phyloP scores from a whole-genome alignment of 805 yeast species.

The Yarrowia sp. region DNA sequence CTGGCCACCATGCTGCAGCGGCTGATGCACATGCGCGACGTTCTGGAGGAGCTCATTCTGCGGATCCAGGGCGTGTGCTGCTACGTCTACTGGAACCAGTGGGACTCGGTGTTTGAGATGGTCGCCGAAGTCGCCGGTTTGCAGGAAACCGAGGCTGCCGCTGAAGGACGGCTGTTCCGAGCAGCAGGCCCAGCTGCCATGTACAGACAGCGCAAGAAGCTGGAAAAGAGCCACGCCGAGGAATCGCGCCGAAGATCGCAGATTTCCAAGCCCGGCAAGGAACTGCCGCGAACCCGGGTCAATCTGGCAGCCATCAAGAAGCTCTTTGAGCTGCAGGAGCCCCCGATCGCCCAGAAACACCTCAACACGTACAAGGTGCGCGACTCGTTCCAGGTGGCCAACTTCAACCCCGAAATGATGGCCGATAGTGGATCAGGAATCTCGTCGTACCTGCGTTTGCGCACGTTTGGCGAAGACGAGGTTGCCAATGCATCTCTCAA shows the following conservation, averaged over 20 bases:
- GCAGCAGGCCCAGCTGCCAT: slow-evolving; percentile 49
- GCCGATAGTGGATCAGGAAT: slow-evolving; percentile 19
- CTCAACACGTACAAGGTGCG: slow-evolving; percentile 35
- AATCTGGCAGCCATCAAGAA: slow-evolving; percentile 36
- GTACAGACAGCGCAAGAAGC: slow-evolving; percentile 45
- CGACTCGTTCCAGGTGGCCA: slow-evolving; percentile 25
- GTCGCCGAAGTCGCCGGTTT: slow-evolving; percentile 47
- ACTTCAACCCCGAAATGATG: slow-evolving; percentile 33
- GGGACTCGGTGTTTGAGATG: slow-evolving; percentile 48
- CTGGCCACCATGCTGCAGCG: slow-evolving; percentile 34
- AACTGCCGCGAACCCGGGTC: slow-evolving; percentile 27
- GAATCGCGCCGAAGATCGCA: slow-evolving; percentile 41
- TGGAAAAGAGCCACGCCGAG: slow-evolving; percentile 42
- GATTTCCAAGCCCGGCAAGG: slow-evolving; percentile 21
- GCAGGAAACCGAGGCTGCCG: slow-evolving; percentile 44
- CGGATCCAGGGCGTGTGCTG: slow-evolving; percentile 48
- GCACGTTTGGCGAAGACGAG: slow-evolving; percentile 32
- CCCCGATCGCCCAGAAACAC: slow-evolving; percentile 35
- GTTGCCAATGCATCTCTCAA: neutral
- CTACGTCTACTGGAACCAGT: slow-evolving; percentile 50
- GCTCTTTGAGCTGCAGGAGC: slow-evolving; percentile 38
- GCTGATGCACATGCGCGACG: slow-evolving; percentile 40
- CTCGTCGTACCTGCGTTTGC: slow-evolving; percentile 14
- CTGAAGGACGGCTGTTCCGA: slow-evolving; percentile 47
- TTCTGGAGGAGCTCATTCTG: slow-evolving; percentile 45